A percentile compares a stretch with the other conserved stretches of the same genome.
These are phyloP conservation scores for Teunomyces barrocoloradensis DNA, from an alignment of 805 yeast species.

Conservation along the genomic window DNA sequence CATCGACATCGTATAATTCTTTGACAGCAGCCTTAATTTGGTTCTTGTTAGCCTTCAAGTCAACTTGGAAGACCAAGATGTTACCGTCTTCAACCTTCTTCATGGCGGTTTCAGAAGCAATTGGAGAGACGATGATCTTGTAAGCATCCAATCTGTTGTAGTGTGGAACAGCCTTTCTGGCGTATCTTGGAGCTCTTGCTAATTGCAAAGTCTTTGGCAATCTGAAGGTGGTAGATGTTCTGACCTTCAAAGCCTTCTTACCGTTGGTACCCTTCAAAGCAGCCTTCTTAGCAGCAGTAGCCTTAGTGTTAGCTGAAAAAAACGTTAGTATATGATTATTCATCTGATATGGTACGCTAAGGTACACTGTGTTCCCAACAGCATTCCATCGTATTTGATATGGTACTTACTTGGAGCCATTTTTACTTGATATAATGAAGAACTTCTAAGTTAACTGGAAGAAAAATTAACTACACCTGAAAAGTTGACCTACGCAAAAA, in stretches of 20 bases:
- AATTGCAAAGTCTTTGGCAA: conserved; percentile 95
- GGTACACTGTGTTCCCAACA: neutral
- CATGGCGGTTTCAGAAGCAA: conserved; percentile 98
- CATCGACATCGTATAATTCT: conserved; percentile 97
- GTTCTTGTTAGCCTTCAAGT: conserved; percentile 94
- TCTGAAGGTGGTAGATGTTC: conserved; percentile 94
- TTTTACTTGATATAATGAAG: conserved; percentile 13
- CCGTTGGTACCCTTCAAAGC: conserved; percentile 96
- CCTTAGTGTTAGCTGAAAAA: conserved; percentile 59
- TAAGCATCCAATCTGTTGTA: conserved; percentile 94
- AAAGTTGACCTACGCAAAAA: conserved; percentile 7
- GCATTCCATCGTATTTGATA: neutral
- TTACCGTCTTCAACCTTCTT: conserved; percentile 99
- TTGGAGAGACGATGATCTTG: conserved; percentile 91
- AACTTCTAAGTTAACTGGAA: conserved; percentile 4
- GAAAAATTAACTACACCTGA: conserved; percentile 4
- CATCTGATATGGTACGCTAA: neutral
- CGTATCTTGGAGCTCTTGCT: conserved; percentile 93
- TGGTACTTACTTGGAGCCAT: conserved; percentile 25
- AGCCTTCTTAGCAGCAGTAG: conserved; percentile 98
- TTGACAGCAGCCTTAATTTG: conserved; percentile 98
- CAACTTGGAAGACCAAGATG: conserved; percentile 98
- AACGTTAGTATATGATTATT: conserved; percentile 22
- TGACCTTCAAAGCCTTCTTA: conserved; percentile 86
- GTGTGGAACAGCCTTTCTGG: conserved; percentile 95